phyloP scores from a whole-genome alignment of 345 rosid genomes.

The Gossypium herbaceum region DNA sequence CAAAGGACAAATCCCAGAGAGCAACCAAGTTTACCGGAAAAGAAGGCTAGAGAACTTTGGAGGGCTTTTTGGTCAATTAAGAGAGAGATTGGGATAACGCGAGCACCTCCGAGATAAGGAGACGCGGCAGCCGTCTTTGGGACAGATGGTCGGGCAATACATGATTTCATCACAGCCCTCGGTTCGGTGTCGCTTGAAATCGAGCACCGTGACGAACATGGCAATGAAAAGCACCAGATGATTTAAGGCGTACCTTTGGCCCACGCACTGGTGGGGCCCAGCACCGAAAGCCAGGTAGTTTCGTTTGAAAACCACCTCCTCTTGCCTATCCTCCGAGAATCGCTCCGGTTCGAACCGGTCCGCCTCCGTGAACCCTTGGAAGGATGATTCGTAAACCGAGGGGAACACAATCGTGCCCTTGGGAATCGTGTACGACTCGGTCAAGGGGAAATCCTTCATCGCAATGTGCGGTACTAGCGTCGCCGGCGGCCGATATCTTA shows the following conservation, averaged over 20 bases:
- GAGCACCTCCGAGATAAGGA: conserved; percentile 46
- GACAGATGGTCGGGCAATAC: conserved; percentile 75
- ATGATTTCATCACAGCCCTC: conserved; percentile 72
- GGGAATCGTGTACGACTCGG: conserved; percentile 68
- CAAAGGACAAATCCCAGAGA: not conserved
- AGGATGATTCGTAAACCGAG: conserved; percentile 73
- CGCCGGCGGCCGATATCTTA: conserved; percentile 73
- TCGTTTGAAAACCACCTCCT: conserved; percentile 51
- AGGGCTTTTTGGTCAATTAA: conserved; percentile 26
- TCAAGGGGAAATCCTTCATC: conserved; percentile 50
- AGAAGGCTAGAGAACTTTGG: not conserved
- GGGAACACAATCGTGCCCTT: conserved; percentile 82
- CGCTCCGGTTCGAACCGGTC: conserved; percentile 77
- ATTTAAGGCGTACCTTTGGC: conserved; percentile 80
- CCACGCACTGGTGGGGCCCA: conserved; percentile 91
- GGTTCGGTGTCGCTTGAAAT: conserved; percentile 49
- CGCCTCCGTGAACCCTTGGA: conserved; percentile 69
- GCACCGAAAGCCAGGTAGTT: conserved; percentile 76
- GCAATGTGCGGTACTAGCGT: conserved; percentile 88
- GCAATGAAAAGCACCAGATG: conserved; percentile 76
- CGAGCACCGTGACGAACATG: conserved; percentile 49
- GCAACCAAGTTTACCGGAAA: not conserved
- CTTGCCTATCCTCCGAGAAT: conserved; percentile 52
- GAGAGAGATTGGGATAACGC: conserved; percentile 29
- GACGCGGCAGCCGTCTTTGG: conserved; percentile 73